These are phyloP conservation scores for Nicotiana noctiflora DNA, from an alignment of 257 asterid species.

Conservation along the genomic window DNA sequence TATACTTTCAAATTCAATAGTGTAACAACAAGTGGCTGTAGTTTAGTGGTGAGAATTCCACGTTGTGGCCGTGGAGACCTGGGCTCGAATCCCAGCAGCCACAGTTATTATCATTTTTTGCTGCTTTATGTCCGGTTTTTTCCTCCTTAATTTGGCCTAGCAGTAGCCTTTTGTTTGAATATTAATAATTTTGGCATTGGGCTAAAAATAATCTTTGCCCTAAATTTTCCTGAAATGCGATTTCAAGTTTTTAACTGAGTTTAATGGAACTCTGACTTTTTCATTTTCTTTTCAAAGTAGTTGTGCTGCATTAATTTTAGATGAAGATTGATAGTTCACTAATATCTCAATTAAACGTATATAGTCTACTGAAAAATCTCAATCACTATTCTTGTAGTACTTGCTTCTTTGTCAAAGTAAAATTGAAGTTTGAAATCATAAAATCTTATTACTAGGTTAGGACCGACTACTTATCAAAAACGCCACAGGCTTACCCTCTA, in stretches of 20 bases:
- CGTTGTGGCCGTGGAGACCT: conserved; percentile 99
- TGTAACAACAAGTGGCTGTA: conserved; percentile 48
- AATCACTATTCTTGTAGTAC: background rate
- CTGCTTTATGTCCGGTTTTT: no score
- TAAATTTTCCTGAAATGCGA: background rate
- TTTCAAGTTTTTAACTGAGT: background rate
- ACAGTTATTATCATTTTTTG: no score
- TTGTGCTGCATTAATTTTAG: background rate
- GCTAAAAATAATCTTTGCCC: no score
- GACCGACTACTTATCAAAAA: background rate
- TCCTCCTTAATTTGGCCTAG: no score
- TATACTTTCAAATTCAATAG: no score
- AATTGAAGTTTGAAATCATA: background rate
- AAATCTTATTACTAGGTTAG: background rate
- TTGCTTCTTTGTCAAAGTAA: background rate
- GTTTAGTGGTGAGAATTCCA: conserved; percentile 98
- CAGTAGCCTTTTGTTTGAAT: no score
- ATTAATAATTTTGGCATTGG: no score
- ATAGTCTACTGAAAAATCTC: background rate
- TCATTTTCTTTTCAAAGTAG: background rate
- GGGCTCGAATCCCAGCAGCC: conserved; percentile 36
- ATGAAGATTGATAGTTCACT: background rate
- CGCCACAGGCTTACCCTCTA: background rate
- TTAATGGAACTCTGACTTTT: background rate
- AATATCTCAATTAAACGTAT: background rate